A percentile compares a stretch with the other conserved stretches of the same genome.
phyloP scores from a whole-genome alignment of 164 flowering plant genomes.

The Buxus sempervirens region DNA sequence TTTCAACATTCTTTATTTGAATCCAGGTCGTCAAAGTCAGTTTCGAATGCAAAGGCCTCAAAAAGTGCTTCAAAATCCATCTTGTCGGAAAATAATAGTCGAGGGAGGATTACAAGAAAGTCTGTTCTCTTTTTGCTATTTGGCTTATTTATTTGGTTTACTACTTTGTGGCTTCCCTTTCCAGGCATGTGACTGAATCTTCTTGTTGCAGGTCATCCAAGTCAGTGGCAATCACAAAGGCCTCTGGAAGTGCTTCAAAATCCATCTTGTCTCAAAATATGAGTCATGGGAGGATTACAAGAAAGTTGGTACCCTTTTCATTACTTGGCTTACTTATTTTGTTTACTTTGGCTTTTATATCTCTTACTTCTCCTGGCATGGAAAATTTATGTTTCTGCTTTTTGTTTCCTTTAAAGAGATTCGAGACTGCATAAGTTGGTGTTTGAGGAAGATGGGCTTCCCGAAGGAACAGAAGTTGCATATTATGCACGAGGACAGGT shows the following conservation, averaged over 20 bases:
- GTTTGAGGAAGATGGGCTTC: constrained; percentile 61
- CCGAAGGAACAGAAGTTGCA: constrained; percentile 81
- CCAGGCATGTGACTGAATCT: too few species aligned
- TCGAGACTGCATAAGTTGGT: constrained; percentile 74
- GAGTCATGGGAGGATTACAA: constrained; percentile 58
- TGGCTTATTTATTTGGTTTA: too few species aligned
- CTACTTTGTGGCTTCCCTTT: too few species aligned
- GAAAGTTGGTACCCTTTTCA: constrained; percentile 52
- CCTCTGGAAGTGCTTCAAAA: constrained; percentile 24
- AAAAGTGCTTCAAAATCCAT: too few species aligned
- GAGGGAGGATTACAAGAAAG: too few species aligned
- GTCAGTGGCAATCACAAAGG: constrained; percentile 14
- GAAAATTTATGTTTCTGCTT: constrained; percentile 3
- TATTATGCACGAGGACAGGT: constrained; percentile 78
- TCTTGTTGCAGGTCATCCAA: constrained; percentile 43
- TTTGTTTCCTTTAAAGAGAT: constrained; percentile 46
- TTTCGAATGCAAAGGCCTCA: too few species aligned
- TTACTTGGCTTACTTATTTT: not conserved
- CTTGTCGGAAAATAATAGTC: too few species aligned
- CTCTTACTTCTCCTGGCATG: not conserved
- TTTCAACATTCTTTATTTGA: too few species aligned
- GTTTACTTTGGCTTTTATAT: not conserved
- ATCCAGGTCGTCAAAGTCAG: too few species aligned
- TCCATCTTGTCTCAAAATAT: constrained; percentile 23
- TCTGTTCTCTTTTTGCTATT: too few species aligned